Percentiles rank a stretch among this genome's conserved stretches.
Evolutionary conservation across 805 yeast genomes (phyloP).

Genomic region (Candida schatavii): DNA sequence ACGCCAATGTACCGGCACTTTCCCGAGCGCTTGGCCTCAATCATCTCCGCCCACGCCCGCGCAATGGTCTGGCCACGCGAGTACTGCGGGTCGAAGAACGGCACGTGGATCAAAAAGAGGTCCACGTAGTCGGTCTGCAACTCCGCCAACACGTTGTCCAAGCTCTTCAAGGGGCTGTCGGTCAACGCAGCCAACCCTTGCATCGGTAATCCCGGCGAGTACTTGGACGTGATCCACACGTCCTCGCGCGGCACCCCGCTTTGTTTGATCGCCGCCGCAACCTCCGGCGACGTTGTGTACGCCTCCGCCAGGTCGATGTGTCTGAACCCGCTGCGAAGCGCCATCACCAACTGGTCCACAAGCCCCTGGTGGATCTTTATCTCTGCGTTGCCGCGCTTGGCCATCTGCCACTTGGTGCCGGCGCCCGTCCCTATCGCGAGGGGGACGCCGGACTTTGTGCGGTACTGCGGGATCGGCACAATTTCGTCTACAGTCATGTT

Average conservation of each 20-base stretch:
- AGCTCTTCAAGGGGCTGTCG: constrained; percentile 44
- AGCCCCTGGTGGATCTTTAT: constrained; percentile 26
- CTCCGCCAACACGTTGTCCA: constrained; percentile 43
- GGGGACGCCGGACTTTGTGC: constrained; percentile 35
- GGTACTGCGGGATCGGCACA: constrained; percentile 14
- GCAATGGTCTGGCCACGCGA: constrained; percentile 45
- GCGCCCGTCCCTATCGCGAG: constrained; percentile 48
- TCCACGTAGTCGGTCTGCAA: constrained; percentile 55
- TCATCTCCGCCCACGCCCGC: constrained; percentile 60
- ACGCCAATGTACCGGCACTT: constrained; percentile 68
- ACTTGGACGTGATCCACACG: constrained; percentile 61
- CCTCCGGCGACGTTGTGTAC: constrained; percentile 57
- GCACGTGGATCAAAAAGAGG: constrained; percentile 60
- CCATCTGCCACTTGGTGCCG: constrained; percentile 53
- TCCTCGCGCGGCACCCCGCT: constrained; percentile 40
- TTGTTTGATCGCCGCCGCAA: constrained; percentile 48
- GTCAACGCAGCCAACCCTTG: constrained; percentile 18
- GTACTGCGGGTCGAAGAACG: constrained; percentile 46
- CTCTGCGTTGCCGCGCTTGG: constrained; percentile 24
- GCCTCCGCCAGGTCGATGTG: constrained; percentile 69
- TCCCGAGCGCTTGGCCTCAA: constrained; percentile 54
- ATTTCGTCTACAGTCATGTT: not conserved
- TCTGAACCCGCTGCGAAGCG: constrained; percentile 52
- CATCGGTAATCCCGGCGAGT: constrained; percentile 34
- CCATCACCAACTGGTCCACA: constrained; percentile 43